These are phyloP conservation scores for Conidiobolus coronatus DNA, from an alignment of 371 early-diverging fungal genomes.

Conservation along the genomic window DNA sequence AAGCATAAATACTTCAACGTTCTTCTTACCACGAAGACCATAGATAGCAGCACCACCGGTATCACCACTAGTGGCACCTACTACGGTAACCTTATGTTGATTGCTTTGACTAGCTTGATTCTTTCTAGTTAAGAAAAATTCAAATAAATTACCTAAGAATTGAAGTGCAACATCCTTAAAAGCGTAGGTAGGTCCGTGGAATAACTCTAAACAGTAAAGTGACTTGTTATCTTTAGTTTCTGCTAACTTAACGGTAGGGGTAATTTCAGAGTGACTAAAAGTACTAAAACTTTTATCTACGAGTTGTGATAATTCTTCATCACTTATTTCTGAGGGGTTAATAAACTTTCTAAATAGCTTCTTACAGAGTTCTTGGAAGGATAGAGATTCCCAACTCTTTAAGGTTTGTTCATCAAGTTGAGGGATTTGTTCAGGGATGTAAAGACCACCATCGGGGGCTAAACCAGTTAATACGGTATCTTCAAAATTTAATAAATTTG, in stretches of 20 bases:
- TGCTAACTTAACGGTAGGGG: slow-evolving; percentile 52
- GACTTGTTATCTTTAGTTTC: slow-evolving; percentile 10
- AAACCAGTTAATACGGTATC: slow-evolving; percentile 81
- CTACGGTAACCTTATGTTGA: slow-evolving; percentile 52
- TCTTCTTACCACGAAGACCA: slow-evolving; percentile 79
- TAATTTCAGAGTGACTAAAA: slow-evolving; percentile 50
- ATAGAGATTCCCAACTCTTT: slow-evolving; percentile 35
- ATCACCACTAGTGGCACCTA: slow-evolving; percentile 95
- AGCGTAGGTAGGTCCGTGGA: slow-evolving; percentile 93
- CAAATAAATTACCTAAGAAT: slow-evolving; percentile 89
- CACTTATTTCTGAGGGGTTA: slow-evolving; percentile 49
- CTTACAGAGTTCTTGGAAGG: slow-evolving; percentile 60
- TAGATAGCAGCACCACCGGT: slow-evolving; percentile 96
- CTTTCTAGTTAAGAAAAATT: slow-evolving; percentile 56
- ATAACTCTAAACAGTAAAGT: slow-evolving; percentile 69
- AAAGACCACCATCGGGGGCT: slow-evolving; percentile 86
- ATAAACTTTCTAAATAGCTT: slow-evolving; percentile 66
- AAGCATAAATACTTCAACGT: slow-evolving; percentile 78
- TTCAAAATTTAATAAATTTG: slow-evolving; percentile 53
- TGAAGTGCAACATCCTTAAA: slow-evolving; percentile 97
- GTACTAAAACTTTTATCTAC: slow-evolving; percentile 50
- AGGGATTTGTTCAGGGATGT: slow-evolving; percentile 73
- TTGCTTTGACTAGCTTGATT: slow-evolving; percentile 16
- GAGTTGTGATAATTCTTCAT: slow-evolving; percentile 35
- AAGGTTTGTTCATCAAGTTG: slow-evolving; percentile 17